Conservation (phyloP, 768 basidiomycete genomes). For the Chalciporus chontae region DNA sequence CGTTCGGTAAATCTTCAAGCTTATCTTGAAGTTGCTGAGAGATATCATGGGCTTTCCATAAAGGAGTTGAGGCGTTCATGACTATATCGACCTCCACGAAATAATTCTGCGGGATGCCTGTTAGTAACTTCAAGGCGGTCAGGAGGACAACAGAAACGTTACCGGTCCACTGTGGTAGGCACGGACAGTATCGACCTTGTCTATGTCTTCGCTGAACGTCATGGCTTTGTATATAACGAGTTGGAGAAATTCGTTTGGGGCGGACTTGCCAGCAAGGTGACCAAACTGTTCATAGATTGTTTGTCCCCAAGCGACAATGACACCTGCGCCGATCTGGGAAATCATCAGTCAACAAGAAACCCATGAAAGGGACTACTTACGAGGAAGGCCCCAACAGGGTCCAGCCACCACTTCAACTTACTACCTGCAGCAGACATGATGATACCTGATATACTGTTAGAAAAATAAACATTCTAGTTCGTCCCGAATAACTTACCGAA, state of each 20-base stretch:
- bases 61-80: constrained; percentile 81
- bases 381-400: constrained; percentile 74
- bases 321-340: constrained; percentile 67
- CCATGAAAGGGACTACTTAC: constrained; percentile 38
- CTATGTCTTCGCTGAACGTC: constrained; percentile 85
- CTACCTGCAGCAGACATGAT: constrained; percentile 83
- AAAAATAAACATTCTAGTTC: neutral
- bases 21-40: constrained; percentile 85
- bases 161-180: constrained; percentile 91
- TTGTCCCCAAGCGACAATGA: constrained; percentile 72
- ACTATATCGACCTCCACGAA: constrained; percentile 96
- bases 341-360: neutral
- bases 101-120: constrained; percentile 53
- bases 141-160: constrained; percentile 10
- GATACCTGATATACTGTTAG: constrained; percentile 46
- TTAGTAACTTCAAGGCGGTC: neutral
- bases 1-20: constrained; percentile 84
- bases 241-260: constrained; percentile 86
- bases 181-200: constrained; percentile 85
- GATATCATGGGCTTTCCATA: constrained; percentile 86
- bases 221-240: constrained; percentile 86
- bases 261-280: constrained; percentile 87
- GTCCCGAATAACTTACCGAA: constrained; percentile 47
- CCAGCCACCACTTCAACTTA: constrained; percentile 79
- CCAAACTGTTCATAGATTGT: constrained; percentile 83